Base-by-base conservation (phyloP, 495 filamentous ascomycete species). In the Chaetomium cochliodes region DNA sequence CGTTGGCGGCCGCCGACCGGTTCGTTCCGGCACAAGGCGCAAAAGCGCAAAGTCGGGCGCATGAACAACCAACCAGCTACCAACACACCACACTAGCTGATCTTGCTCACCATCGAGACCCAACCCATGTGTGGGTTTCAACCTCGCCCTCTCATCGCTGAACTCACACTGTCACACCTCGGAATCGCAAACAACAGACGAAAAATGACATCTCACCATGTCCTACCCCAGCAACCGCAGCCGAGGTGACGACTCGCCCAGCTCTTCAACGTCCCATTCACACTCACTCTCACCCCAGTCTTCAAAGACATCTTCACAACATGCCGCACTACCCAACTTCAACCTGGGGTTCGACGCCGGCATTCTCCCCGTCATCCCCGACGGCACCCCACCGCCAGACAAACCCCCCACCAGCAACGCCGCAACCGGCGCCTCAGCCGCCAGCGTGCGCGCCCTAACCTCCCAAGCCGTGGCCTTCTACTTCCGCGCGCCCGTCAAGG, bases 401-500 rank as follows among this genome's bases (percentile, higher is more conserved):
- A 80, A 76, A 54, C 55, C 83, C 26, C 79, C 83, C 37, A 80
- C 81, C 61, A 87, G 82, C 68, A 88, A 91, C 84, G 89, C 90
- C 25, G 89, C 90, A 15, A 92, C 89, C 70, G 80, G 73, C 52
- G 80, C 87, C 7, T 89, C 90, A 30, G 92, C 92, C 16, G 92
- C 92, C 12, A 84, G 90, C 39, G 88, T 90, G 50, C 88, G 92
- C 58, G 92, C 92, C 28, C 70, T 96, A 61, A 90, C 86, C 69
- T 86, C 91, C 5, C 90, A 92, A 69, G 74, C 88, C 54, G 81
- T 96, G 49, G 87, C 92, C 26, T 96, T 96, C 68, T 97, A 94
- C 74, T 97, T 96, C 69, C 80, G 92, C 63, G 90, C 91, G 2
- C 92, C 92, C 2, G 87, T 91, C 33, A 96, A 96, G 74, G 88